phyloP scores from a whole-genome alignment of 1,284 basidiomycete species.

The Trichosporon sp. region DNA sequence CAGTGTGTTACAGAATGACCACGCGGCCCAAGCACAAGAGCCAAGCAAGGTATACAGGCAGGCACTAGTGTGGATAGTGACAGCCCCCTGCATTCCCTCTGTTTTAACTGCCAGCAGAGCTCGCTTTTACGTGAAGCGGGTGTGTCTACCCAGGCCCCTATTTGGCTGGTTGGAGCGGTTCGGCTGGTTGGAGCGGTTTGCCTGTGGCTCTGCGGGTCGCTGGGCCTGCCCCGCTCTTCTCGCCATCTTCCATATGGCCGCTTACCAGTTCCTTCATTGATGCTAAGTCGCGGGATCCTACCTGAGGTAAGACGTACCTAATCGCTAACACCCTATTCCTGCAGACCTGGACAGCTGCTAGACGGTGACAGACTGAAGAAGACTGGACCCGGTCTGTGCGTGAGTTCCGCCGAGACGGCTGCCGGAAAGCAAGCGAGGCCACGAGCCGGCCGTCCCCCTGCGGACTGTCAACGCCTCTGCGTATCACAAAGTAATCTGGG shows the following conservation, averaged over 20 bases:
- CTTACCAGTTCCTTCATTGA: neutral
- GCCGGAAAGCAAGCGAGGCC: neutral
- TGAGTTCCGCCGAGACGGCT: too few species aligned
- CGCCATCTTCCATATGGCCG: neutral
- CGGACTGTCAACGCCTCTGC: neutral
- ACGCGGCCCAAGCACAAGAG: neutral
- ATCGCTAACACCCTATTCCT: neutral
- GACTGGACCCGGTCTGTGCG: neutral
- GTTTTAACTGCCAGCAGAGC: neutral
- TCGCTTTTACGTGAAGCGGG: neutral
- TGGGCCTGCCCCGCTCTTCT: neutral
- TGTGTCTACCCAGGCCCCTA: neutral
- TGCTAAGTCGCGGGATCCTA: neutral
- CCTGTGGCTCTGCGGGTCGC: too few species aligned
- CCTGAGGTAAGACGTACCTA: neutral
- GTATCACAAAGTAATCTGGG: neutral
- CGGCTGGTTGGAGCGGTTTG: neutral
- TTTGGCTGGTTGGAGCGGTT: neutral
- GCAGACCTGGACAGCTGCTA: neutral
- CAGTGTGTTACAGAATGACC: neutral
- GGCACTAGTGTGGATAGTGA: neutral
- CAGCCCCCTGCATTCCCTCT: neutral
- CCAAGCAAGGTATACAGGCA: too few species aligned
- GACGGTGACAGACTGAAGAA: neutral
- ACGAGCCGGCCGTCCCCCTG: too few species aligned